Base-by-base conservation (phyloP, 2,329 filamentous ascomycete species). In the Diplodia sapinea region DNA sequence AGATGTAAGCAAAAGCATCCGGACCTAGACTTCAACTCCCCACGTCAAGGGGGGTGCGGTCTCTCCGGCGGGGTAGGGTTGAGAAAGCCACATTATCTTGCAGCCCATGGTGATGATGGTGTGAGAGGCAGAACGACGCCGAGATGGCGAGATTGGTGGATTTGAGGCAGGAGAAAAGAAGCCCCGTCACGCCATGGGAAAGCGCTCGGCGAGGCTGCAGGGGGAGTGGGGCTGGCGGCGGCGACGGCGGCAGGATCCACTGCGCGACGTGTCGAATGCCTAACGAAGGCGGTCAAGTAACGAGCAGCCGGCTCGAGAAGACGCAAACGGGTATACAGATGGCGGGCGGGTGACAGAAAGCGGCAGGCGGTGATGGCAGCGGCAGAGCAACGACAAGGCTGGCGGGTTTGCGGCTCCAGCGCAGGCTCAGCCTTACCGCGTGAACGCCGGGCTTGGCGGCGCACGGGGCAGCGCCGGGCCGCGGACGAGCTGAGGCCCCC, bases 381-480 rank as follows among this genome's bases (percentile, higher is more conserved):
- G 55, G 23, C 36, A 43, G 55, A 36, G 55, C 20, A 20, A 43
- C 20, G 17, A 43, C 20, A 17, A 3, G 38, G 36, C 38, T 38
- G 20, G 33, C 8, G 36, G 12, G 26, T 7, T 7, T 50, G 59
- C 47, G 47, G 59, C 59, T 63, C 43, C 26, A 5, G 59, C 57
- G 56, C 26, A 1, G 15, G 43, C 47, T 62, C 59, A 63, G 59
- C 59, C 59, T 47, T 63, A 63, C 31, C 59, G 59, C 47, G 11
- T 38, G 47, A 63, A 63, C 43, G 15, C 36, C 59, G 59, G 43
- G 31, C 59, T 63, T 63, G 59, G 59, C 59, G 12, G 40, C 47
- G 59, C 59, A 38, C 43, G 26, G 43, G 59, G 43, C 29, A 29
- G 51, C 26, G 3, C 51, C 26, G 17, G 23, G 9, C 31, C 31